Conservation (phyloP, 805 yeast genomes). For the Clavispora phyllophila region DNA sequence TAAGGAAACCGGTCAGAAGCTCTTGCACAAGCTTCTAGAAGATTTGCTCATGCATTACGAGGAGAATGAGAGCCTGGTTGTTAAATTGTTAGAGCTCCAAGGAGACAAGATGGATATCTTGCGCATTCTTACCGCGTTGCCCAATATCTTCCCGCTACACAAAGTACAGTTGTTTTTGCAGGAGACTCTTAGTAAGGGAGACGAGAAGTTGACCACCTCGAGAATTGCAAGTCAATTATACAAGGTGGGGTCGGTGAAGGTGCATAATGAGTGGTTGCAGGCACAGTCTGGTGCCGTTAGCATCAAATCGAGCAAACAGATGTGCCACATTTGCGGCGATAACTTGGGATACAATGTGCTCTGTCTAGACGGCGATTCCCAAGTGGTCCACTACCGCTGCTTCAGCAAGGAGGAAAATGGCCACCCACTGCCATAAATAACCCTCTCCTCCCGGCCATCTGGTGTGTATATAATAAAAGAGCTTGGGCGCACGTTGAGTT, state of each 20-base stretch:
- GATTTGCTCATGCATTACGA: conserved; percentile 38
- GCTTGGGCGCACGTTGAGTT: not conserved
- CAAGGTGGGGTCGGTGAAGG: conserved; percentile 49
- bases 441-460: not conserved
- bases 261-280: conserved; percentile 38
- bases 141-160: conserved; percentile 43
- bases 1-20: conserved; percentile 32
- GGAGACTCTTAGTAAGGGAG: conserved; percentile 38
- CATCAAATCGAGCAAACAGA: conserved; percentile 35
- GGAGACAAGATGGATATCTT: conserved; percentile 45
- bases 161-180: conserved; percentile 42
- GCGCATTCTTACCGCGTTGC: conserved; percentile 47
- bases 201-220: conserved; percentile 34
- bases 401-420: conserved; percentile 4
- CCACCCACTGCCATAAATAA: too few species aligned
- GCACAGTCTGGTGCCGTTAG: conserved; percentile 31
- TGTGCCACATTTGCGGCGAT: conserved; percentile 59
- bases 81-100: conserved; percentile 37
- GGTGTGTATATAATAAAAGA: not conserved
- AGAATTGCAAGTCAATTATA: conserved; percentile 44
- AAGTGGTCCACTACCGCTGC: conserved; percentile 58
- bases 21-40: conserved; percentile 49
- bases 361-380: conserved; percentile 40
- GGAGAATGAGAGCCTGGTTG: conserved; percentile 32
- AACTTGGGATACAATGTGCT: conserved; percentile 51